Evolutionary conservation across 139 green algal genomes (phyloP), one percentile per base, ranked within the genome.

Genomic region (Chlorella sorokiniana): DNA sequence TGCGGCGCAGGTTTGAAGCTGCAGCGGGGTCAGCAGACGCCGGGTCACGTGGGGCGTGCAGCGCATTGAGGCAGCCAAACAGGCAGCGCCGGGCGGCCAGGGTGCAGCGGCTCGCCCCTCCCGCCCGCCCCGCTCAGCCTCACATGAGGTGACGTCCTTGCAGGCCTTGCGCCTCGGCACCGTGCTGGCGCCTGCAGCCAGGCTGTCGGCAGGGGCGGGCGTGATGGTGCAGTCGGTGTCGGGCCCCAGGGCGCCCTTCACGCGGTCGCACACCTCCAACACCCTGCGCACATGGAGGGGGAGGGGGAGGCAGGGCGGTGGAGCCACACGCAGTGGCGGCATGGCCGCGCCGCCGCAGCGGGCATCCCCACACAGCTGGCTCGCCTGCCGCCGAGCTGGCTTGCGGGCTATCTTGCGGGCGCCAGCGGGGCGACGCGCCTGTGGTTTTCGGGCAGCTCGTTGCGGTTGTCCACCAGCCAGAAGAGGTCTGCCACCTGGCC

Each of bases 401-500:
- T 35, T n/a, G n/a, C n/a, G n/a, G n/a, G 59, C 59, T 23, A 67
- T 18, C 59, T 67, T 29, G 23, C 59, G 23, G n/a, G n/a, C n/a
- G n/a, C n/a, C n/a, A n/a, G n/a, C n/a, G n/a, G n/a, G n/a, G 14
- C 42, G 3, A 54, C 68, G 20, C 29, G 81, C 54, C 88, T 81
- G 79, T 88, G 76, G 61, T 84, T 67, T 7, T 91, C 82, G 3
- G 88, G 88, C 48, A 92, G 74, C 78, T 87, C 68, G 61, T 76
- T 63, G 3, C 74, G 37, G 40, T 80, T 80, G 56, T 80, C 74
- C 41, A 83, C 93, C 35, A 96, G 52, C 86, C 91, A 96, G 64
- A 96, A 96, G 37, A 94, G 71, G 85, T 96, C 93, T 23, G 89
- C 59, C 23, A 94, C 92, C 40, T 87, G 77, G 67, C 86, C 86